These are phyloP conservation scores for Apiotrichum gracile DNA, from an alignment of 1,284 basidiomycete genomes.

Conservation along the genomic window DNA sequence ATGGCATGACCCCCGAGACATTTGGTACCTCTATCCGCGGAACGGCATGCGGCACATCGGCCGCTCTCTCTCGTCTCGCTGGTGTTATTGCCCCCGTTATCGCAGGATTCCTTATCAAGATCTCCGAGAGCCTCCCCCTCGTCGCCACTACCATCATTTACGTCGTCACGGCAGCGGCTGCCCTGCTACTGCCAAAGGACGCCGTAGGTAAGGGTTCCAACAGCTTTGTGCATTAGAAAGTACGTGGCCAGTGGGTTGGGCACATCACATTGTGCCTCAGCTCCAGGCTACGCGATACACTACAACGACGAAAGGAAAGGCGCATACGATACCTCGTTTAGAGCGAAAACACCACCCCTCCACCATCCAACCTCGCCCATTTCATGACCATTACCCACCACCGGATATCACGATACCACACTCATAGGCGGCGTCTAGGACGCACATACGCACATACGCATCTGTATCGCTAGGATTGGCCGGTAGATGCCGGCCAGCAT, in stretches of 20 bases:
- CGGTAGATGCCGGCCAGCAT: no score
- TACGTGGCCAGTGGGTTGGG: no score
- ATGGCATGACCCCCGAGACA: conserved; percentile 82
- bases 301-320: no score
- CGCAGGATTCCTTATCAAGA: conserved; percentile 70
- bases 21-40: conserved; percentile 78
- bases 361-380: no score
- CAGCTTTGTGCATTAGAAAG: not conserved
- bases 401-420: no score
- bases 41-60: conserved; percentile 85
- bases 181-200: conserved; percentile 54
- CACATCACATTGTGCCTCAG: no score
- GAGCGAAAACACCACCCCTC: no score
- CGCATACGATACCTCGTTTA: no score
- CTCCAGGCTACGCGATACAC: no score
- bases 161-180: conserved; percentile 60
- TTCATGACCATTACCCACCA: no score
- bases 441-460: not conserved
- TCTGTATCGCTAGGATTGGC: not conserved
- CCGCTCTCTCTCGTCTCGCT: conserved; percentile 80
- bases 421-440: no score
- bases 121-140: conserved; percentile 69
- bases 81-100: conserved; percentile 85
- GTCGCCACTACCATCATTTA: conserved; percentile 70
- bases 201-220: not conserved